Conservation (phyloP, 1,139 yeast genomes). For the Yamadazyma sp. region DNA sequence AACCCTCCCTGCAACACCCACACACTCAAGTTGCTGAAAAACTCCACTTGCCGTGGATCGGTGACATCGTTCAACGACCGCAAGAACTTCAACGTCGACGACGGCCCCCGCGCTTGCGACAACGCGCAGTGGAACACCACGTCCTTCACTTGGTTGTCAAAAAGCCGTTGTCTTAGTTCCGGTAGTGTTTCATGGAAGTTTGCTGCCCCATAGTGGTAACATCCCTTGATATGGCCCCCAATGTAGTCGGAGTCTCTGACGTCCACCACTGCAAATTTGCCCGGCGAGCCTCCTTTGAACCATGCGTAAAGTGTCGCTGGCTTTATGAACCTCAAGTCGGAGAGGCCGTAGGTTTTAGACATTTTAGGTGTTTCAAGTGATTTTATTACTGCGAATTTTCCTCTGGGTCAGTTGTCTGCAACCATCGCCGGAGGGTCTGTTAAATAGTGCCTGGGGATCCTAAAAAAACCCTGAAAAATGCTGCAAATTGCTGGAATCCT, state of each 20-base stretch:
- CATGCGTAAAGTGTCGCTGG: slow-evolving; percentile 46
- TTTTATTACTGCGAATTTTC: slow-evolving; percentile 1
- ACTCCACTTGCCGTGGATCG: slow-evolving; percentile 24
- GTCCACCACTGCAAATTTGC: slow-evolving; percentile 70
- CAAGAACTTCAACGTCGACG: slow-evolving; percentile 69
- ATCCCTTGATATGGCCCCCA: slow-evolving; percentile 68
- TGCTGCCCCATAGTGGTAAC: slow-evolving; percentile 62
- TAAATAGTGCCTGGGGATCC: no score
- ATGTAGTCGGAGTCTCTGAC: slow-evolving; percentile 78
- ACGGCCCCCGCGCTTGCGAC: slow-evolving; percentile 89
- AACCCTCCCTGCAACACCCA: slow-evolving; percentile 86
- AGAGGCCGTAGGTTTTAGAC: slow-evolving; percentile 18
- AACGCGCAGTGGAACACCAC: slow-evolving; percentile 89
- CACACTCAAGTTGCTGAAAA: slow-evolving; percentile 46
- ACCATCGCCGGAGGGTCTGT: not conserved
- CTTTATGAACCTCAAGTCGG: slow-evolving; percentile 44
- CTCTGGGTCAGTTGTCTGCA: no score
- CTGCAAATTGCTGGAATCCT: no score
- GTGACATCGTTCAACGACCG: slow-evolving; percentile 47
- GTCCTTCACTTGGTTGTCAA: slow-evolving; percentile 37
- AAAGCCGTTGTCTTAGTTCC: slow-evolving; percentile 38
- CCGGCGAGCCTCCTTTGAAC: slow-evolving; percentile 42
- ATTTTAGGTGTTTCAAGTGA: no score
- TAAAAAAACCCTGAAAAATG: no score
- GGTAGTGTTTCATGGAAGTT: slow-evolving; percentile 44